Conservation (phyloP, 768 basidiomycete species). For the Calocybe gangraenosa region DNA sequence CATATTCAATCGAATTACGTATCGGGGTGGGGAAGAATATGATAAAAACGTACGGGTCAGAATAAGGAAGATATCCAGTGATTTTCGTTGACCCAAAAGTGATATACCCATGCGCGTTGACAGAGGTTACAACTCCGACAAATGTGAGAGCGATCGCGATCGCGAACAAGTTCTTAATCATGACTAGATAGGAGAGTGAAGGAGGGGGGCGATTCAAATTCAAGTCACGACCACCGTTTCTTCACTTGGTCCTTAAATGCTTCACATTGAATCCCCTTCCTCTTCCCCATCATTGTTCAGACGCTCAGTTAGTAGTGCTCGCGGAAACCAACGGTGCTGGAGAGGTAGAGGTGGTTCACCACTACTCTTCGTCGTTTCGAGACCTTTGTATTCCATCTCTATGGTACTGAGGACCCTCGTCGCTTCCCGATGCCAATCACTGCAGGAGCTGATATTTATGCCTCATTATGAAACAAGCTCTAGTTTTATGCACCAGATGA, state of each 20-base stretch:
- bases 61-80: constrained; percentile 33
- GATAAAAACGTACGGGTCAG: constrained; percentile 24
- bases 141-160: constrained; percentile 12
- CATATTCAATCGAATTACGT: too few species aligned
- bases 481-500: constrained; percentile 2
- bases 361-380: too few species aligned
- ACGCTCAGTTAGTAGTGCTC: too few species aligned
- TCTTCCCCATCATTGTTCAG: too few species aligned
- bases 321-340: neutral
- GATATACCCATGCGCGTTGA: constrained; percentile 33
- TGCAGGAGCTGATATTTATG: neutral
- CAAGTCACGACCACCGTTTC: neutral
- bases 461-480: neutral
- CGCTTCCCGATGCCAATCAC: too few species aligned
- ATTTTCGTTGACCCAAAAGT: constrained; percentile 28
- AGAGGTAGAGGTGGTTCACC: neutral
- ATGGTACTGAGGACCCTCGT: neutral
- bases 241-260: constrained; percentile 5
- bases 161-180: constrained; percentile 5
- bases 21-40: too few species aligned
- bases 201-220: too few species aligned
- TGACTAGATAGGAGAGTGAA: neutral
- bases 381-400: neutral
- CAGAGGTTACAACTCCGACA: constrained; percentile 12
- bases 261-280: too few species aligned